These are phyloP conservation scores for Pholiota conissans DNA, from an alignment of 768 basidiomycete genomes.

Conservation along the genomic window DNA sequence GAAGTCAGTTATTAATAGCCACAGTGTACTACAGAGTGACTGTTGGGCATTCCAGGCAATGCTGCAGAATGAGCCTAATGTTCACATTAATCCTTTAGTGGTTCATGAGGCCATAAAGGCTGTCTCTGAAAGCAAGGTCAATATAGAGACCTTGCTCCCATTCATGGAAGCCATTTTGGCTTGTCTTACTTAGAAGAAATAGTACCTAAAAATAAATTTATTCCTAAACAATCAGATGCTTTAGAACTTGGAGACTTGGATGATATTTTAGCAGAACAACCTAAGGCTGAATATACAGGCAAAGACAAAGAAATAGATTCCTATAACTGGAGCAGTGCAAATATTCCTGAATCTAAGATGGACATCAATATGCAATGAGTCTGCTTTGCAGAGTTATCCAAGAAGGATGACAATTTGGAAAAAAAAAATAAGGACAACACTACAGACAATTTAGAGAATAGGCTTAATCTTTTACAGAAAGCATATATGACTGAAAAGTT, in stretches of 20 bases:
- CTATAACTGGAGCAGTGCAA: neutral
- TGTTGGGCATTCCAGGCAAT: neutral
- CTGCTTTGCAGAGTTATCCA: neutral
- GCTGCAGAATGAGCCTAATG: neutral
- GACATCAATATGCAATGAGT: neutral
- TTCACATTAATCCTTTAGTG: neutral
- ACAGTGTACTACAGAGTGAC: neutral
- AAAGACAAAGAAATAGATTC: conserved; percentile 5
- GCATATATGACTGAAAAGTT: too few species aligned
- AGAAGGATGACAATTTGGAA: neutral
- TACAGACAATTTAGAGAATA: neutral
- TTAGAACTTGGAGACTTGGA: neutral
- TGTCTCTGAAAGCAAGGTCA: neutral
- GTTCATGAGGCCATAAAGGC: neutral
- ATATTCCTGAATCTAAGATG: neutral
- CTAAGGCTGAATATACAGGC: too few species aligned
- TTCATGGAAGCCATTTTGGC: neutral
- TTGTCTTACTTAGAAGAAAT: neutral
- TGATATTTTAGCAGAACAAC: too few species aligned
- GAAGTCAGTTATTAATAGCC: neutral
- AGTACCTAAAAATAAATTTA: too few species aligned
- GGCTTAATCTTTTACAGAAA: neutral
- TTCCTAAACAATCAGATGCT: neutral
- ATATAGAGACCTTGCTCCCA: neutral
- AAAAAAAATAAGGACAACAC: neutral